Evolutionary conservation across 1,284 basidiomycete genomes (phyloP), one percentile per base, ranked within the genome.

Genomic region (Garcileccinum viscosum): DNA sequence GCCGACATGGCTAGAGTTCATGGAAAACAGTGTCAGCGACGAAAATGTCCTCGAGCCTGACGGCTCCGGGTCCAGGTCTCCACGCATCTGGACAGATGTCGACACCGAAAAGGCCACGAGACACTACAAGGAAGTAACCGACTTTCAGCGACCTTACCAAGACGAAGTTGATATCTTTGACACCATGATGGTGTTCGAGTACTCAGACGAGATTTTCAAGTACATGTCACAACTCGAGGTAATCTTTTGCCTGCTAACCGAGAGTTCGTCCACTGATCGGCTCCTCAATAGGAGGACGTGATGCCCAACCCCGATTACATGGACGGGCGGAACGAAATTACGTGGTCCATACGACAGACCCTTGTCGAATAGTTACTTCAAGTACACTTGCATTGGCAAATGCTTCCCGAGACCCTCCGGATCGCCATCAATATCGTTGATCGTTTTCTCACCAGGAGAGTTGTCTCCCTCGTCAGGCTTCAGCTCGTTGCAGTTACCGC

Each of bases 311-410:
- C 96, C 2, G 89, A 95, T 76, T 99, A 99, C 82, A 99, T 99
- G 93, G 89, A 92, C 62, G 92, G 92, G 67, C 98, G 99, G 82
- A 91, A 90, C 70, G 97, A 99, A 83, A 95, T 99, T 76, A 94
- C 93, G 74, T 99, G 97, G 97, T 84, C 87, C 38, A 97, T 98
- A 95, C 95, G 98, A 62, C 92, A 95, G 76, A 95, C 96, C 44
- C 90, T 99, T 64, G 93, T 98, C 75, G 98, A 99, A 85, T 99
- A 98, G 98, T 87, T 99, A 62, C 90, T 98, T 76, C 97, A 99
- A 80, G 95, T 99, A 38, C 98, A 99, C 85, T 84, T 95, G 76
- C 95, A 97, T 73, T 99, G 99, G 87, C 95, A 98, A 80, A 92
- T 99, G 84, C 88, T 99, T 32, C 97, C 98, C 58, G 98, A 99